Conservation (phyloP, 306 rosid genomes). For the Quercus agrifolia region DNA sequence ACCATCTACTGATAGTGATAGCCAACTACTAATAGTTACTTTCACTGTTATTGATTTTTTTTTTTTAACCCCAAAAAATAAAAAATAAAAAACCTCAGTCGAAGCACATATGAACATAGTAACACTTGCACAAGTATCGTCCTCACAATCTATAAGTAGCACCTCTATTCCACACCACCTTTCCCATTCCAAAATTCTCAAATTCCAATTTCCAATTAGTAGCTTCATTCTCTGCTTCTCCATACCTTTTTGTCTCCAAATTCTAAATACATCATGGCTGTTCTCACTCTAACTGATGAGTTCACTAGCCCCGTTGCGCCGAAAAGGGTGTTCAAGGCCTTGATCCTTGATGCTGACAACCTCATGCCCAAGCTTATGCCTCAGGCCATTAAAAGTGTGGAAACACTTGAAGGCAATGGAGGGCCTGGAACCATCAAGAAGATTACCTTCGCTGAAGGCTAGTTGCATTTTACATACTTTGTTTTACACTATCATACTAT, state of each 20-base stretch:
- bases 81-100: too few relatives aligned
- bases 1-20: too few relatives aligned
- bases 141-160: slow-evolving; percentile 24
- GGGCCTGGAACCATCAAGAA: slow-evolving; percentile 66
- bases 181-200: not conserved
- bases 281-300: slow-evolving; percentile 17
- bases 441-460: slow-evolving; percentile 49
- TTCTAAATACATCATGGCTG: slow-evolving; percentile 17
- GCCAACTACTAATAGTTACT: too few relatives aligned
- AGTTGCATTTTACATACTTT: slow-evolving; percentile 3
- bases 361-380: slow-evolving; percentile 58
- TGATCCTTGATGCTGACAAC: slow-evolving; percentile 53
- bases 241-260: not conserved
- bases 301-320: slow-evolving; percentile 36
- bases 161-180: not conserved
- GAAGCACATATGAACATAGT: too few relatives aligned
- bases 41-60: too few relatives aligned
- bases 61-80: too few relatives aligned
- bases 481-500: not conserved
- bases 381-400: slow-evolving; percentile 34
- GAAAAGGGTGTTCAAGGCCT: slow-evolving; percentile 55
- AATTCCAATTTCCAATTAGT: not conserved
- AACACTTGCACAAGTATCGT: not conserved
- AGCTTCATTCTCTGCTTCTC: not conserved
- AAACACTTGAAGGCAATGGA: slow-evolving; percentile 60